Conservation (phyloP, 768 basidiomycete genomes). For the Suillus plorans region DNA sequence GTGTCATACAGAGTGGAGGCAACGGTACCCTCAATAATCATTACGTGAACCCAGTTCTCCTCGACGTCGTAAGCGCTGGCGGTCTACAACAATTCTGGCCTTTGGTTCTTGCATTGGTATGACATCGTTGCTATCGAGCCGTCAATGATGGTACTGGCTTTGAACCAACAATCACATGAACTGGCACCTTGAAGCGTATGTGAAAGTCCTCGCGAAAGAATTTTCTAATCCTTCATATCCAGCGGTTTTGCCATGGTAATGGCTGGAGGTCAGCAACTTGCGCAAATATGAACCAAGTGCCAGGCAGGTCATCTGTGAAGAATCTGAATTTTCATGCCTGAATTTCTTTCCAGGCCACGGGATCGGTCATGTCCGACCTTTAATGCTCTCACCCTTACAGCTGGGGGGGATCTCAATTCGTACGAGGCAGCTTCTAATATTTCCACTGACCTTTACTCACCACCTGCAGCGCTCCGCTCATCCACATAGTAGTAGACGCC, state of each 20-base stretch:
- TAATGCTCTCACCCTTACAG: slow-evolving; percentile 20
- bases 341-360: slow-evolving; percentile 20
- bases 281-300: no score
- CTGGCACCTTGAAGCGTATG: slow-evolving; percentile 21
- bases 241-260: background rate
- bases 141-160: background rate
- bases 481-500: no score
- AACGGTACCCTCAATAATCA: slow-evolving; percentile 28
- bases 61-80: no score
- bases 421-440: slow-evolving; percentile 18
- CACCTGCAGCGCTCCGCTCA: background rate
- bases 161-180: slow-evolving; percentile 13
- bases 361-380: slow-evolving; percentile 23
- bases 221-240: background rate
- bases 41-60: no score
- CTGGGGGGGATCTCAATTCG: slow-evolving; percentile 14
- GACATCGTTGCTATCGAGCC: background rate
- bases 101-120: slow-evolving; percentile 31
- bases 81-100: slow-evolving; percentile 50
- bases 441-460: slow-evolving; percentile 15
- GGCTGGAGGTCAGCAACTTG: background rate
- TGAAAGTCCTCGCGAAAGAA: no score
- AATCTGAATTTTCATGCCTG: background rate
- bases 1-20: slow-evolving; percentile 41
- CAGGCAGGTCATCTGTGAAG: background rate